Evolutionary conservation across 805 yeast genomes (phyloP).

Genomic region (Candida sphagnicola): DNA sequence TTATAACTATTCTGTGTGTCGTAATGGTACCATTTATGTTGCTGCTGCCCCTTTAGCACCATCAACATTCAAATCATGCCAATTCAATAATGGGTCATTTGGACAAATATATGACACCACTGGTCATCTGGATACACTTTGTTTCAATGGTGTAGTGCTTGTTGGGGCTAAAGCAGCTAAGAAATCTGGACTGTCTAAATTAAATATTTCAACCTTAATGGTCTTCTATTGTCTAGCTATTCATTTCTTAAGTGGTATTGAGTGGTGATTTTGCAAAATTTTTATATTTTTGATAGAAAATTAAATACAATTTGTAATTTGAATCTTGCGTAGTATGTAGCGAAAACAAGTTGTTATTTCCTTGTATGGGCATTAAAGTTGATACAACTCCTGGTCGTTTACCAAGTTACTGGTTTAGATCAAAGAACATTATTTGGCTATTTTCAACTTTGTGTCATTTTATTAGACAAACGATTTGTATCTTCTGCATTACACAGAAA

Average conservation of each 20-base stretch:
- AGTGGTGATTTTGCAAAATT: not conserved
- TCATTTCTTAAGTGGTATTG: not conserved
- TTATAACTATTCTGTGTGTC: not conserved
- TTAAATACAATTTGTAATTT: no score
- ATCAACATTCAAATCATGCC: not conserved
- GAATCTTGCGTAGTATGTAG: no score
- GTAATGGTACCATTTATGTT: not conserved
- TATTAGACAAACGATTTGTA: no score
- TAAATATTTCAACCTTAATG: not conserved
- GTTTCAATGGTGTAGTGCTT: not conserved
- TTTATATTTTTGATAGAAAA: no score
- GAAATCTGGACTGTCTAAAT: not conserved
- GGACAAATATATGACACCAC: not conserved
- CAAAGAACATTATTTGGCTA: no score
- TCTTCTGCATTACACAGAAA: no score
- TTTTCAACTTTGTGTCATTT: no score
- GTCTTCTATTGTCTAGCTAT: not conserved
- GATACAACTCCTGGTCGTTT: no score
- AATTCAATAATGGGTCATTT: not conserved
- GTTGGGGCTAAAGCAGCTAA: not conserved
- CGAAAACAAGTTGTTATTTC: no score
- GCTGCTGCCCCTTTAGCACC: not conserved
- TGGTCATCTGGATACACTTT: not conserved
- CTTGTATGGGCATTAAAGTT: no score
- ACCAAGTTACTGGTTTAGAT: no score